phyloP scores from a whole-genome alignment of 306 rosid genomes.

The Psophocarpus tetragonolobus region DNA sequence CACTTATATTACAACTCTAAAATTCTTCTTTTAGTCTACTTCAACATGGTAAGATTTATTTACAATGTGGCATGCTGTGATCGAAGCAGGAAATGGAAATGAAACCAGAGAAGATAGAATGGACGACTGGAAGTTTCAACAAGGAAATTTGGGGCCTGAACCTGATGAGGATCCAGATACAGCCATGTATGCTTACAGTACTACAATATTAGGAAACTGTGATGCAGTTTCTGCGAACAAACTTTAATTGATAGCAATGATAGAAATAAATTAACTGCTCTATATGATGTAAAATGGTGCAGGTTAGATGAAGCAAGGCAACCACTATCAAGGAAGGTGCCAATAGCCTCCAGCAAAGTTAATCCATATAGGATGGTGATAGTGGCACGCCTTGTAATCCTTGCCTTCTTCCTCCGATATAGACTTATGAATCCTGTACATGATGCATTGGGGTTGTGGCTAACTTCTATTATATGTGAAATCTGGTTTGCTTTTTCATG shows the following conservation, averaged over 20 bases:
- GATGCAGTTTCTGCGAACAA: background rate
- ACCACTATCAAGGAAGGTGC: conserved; percentile 86
- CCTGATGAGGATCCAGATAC: conserved; percentile 70
- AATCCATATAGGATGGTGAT: conserved; percentile 89
- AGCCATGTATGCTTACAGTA: conserved; percentile 50
- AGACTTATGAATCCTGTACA: conserved; percentile 72
- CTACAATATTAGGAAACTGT: background rate
- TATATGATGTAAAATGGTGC: conserved; percentile 39
- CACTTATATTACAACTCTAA: background rate
- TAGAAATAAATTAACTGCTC: background rate
- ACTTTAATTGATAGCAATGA: conserved; percentile 1
- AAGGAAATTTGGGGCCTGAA: conserved; percentile 89
- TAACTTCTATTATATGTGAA: conserved; percentile 77
- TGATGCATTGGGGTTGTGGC: conserved; percentile 79
- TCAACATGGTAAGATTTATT: background rate
- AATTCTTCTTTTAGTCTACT: background rate
- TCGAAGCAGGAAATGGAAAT: conserved; percentile 65
- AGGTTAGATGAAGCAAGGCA: conserved; percentile 95
- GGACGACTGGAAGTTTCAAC: conserved; percentile 97
- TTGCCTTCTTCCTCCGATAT: conserved; percentile 70
- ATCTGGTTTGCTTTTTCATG: conserved; percentile 90
- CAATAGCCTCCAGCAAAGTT: conserved; percentile 79
- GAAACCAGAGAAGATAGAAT: conserved; percentile 66
- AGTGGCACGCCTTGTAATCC: conserved; percentile 64
- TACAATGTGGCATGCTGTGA: conserved; percentile 9